Conservation (phyloP, 495 filamentous ascomycete species). For the Staphylotrichum tortipilum region DNA sequence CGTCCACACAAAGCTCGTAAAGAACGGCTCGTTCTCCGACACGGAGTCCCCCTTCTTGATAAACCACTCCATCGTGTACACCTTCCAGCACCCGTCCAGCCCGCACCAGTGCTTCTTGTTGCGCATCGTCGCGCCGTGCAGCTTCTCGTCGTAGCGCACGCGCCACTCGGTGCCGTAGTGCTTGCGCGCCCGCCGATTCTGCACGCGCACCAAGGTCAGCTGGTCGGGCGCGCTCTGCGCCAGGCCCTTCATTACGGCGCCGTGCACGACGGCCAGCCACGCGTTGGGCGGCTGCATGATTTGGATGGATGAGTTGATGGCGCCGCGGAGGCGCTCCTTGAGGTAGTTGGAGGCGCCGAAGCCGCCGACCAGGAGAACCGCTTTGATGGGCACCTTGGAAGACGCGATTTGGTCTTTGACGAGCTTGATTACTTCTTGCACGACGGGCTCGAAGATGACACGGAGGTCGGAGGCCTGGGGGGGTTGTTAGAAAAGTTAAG, state of each 20-base stretch:
- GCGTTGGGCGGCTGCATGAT: conserved; percentile 56
- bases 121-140: conserved; percentile 20
- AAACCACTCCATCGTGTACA: conserved; percentile 28
- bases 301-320: conserved; percentile 29
- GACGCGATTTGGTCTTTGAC: conserved; percentile 49
- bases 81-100: conserved; percentile 17
- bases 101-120: conserved; percentile 20
- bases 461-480: conserved; percentile 31
- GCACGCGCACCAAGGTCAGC: conserved; percentile 32
- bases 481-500: conserved; percentile 13
- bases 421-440: conserved; percentile 48
- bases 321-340: conserved; percentile 43
- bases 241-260: conserved; percentile 38
- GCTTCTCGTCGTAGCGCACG: conserved; percentile 25
- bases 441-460: conserved; percentile 49
- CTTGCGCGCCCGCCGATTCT: conserved; percentile 41
- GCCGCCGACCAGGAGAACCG: conserved; percentile 63
- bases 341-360: conserved; percentile 63
- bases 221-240: conserved; percentile 26
- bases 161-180: conserved; percentile 37
- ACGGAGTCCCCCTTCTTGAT: conserved; percentile 23
- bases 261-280: conserved; percentile 43
- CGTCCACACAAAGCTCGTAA: conserved; percentile 14
- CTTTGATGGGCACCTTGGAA: conserved; percentile 36
- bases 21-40: conserved; percentile 24